Base-by-base conservation (phyloP, 257 asterid genomes). In the Oldenlandia corymbosa region DNA sequence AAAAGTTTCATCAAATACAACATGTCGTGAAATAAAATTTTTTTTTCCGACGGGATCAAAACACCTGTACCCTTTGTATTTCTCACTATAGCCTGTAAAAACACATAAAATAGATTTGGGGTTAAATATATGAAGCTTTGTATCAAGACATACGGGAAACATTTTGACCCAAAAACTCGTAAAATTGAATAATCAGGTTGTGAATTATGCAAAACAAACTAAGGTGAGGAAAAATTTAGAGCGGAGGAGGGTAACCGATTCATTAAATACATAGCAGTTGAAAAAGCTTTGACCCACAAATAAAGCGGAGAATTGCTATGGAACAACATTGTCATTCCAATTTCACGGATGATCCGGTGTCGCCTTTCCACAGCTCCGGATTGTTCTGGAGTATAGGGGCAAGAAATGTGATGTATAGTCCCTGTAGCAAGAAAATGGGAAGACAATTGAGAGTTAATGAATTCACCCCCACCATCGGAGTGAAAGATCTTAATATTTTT, bases 361-460 rank as follows among this genome's bases (percentile, higher is more conserved):
- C 43, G 20, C 13, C 62, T 2, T 31, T 57, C 62, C 30, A 57
- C 42, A 1, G 17, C 17, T n/a, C 60, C 34, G 12, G 60, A 24
- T 27, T 54, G 60, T 54, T 54, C 60, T 1, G 60, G 36, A 54
- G 60, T 54, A 27, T 54, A 28, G 1, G 60, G 60, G 27, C 60
- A 26, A 4, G 60, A 24, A 34, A 41, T 7, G 13, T 41, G 46
- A 5, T 41, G 46, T 2, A 41, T 10, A 1, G 14, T 41, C 11
- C 46, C 46, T 41, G 2, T 23, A 28, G 32, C 36, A 11, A 53
- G 14, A 16, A 28, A 53, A 28, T 53, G 59, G 1, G 32, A 4
- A 10, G 32, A 0, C 32, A 28, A 53, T 34, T 2, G 10, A 5
- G 32, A 23, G 36, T 53, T 53, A 23, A 53, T 10, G 26, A 53